Percentiles rank a stretch among this genome's conserved stretches.
phyloP scores from a whole-genome alignment of 495 filamentous ascomycete genomes.

The Penicillium diatomitis region DNA sequence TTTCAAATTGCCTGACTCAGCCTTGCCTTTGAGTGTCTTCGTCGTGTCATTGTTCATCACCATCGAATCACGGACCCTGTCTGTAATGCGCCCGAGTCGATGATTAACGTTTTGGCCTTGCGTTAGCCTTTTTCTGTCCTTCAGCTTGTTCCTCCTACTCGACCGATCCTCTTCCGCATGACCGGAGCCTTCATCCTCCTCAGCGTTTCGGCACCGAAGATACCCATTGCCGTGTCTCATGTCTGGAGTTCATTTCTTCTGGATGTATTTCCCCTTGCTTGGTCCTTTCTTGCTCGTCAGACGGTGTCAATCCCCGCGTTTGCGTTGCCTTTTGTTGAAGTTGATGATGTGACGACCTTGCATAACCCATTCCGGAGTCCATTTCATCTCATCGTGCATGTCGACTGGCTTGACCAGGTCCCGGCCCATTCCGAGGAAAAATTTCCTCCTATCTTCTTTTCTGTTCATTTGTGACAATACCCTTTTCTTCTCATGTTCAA shows the following conservation, averaged over 20 bases:
- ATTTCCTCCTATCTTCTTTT: background rate
- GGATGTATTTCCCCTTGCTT: background rate
- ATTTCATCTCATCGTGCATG: background rate
- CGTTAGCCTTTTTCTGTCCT: background rate
- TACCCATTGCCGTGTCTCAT: constrained; percentile 1
- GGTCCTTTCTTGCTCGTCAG: background rate
- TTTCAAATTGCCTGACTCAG: no score
- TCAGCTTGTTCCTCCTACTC: background rate
- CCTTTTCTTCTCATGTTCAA: background rate
- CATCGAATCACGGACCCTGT: no score
- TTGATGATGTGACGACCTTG: constrained; percentile 2
- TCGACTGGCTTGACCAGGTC: background rate
- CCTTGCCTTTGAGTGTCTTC: no score
- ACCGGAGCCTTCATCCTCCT: background rate
- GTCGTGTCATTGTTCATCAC: no score
- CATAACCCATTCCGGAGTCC: background rate
- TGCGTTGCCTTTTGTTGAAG: background rate
- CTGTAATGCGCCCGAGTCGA: no score
- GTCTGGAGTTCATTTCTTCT: background rate
- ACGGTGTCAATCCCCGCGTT: background rate
- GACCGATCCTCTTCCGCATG: background rate
- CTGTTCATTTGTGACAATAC: background rate
- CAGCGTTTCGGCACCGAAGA: constrained; percentile 5
- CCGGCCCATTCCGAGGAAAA: background rate
- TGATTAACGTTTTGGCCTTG: no score